phyloP scores from a whole-genome alignment of 176 grass and related monocot genomes.

The Triticum dicoccoides region DNA sequence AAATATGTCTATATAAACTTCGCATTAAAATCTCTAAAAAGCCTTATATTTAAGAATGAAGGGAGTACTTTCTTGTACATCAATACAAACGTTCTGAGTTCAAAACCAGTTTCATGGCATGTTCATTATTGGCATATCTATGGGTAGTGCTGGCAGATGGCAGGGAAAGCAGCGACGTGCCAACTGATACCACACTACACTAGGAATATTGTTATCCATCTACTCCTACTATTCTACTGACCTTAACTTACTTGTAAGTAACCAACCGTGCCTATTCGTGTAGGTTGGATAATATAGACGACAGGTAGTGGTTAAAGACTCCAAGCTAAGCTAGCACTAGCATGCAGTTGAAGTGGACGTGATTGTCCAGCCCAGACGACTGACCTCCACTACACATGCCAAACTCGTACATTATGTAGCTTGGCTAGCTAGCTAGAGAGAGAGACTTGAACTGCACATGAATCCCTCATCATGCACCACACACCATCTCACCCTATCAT shows the following conservation, averaged over 20 bases:
- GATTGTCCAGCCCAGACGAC: background rate
- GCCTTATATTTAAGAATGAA: too few relatives aligned
- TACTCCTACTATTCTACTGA: background rate
- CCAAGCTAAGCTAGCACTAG: background rate
- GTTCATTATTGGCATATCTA: background rate
- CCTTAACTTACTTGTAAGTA: slow-evolving; percentile 40
- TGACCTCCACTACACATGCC: background rate
- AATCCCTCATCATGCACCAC: background rate
- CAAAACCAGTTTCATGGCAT: background rate
- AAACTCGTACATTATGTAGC: background rate
- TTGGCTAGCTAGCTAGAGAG: background rate
- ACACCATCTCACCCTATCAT: background rate
- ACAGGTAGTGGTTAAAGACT: background rate
- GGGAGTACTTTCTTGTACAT: too few relatives aligned
- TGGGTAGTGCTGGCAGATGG: background rate
- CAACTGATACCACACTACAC: background rate
- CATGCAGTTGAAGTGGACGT: slow-evolving; percentile 11
- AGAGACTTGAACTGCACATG: background rate
- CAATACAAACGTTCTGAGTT: background rate
- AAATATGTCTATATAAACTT: too few relatives aligned
- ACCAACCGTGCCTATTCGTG: background rate
- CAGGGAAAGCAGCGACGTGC: background rate
- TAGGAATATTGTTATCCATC: background rate
- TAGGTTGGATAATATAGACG: background rate
- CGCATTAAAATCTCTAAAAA: too few relatives aligned